A percentile compares a stretch with the other conserved stretches of the same genome.
Evolutionary conservation across 345 rosid genomes (phyloP).

Genomic region (Lepidium didymum): DNA sequence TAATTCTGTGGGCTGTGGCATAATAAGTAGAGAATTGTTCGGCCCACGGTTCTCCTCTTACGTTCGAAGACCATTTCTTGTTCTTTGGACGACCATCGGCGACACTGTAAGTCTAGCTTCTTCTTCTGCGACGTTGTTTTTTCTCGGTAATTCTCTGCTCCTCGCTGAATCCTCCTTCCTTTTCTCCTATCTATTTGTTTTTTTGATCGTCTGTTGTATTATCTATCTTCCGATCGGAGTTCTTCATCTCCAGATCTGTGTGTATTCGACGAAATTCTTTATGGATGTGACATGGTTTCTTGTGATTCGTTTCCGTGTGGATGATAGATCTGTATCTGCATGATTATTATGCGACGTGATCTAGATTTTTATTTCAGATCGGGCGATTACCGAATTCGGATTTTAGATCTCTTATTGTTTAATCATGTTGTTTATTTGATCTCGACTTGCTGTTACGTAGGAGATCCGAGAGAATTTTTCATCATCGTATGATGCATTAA

Average conservation of each 20-base stretch:
- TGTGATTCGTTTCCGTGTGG: not conserved
- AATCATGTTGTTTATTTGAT: not conserved
- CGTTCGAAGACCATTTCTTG: conserved; percentile 20
- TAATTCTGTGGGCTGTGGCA: too few species aligned
- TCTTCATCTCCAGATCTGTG: conserved; percentile 15
- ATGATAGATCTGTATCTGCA: conserved; percentile 8
- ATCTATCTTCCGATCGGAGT: not conserved
- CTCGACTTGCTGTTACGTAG: too few species aligned
- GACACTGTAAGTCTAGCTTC: conserved; percentile 6
- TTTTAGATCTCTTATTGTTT: conserved; percentile 3
- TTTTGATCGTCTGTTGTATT: not conserved
- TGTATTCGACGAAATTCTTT: not conserved
- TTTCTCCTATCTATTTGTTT: not conserved
- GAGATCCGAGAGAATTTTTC: not conserved
- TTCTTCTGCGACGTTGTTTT: conserved; percentile 3
- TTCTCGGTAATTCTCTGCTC: not conserved
- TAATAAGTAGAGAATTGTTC: too few species aligned
- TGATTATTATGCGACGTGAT: not conserved
- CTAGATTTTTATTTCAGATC: not conserved
- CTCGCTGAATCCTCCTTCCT: not conserved
- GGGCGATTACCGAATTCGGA: not conserved
- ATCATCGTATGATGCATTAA: not conserved
- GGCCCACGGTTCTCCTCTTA: conserved; percentile 3
- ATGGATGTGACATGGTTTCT: not conserved
- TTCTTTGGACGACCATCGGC: conserved; percentile 24